These are phyloP conservation scores for Echium plantagineum DNA, from an alignment of 257 asterid species.

Conservation along the genomic window DNA sequence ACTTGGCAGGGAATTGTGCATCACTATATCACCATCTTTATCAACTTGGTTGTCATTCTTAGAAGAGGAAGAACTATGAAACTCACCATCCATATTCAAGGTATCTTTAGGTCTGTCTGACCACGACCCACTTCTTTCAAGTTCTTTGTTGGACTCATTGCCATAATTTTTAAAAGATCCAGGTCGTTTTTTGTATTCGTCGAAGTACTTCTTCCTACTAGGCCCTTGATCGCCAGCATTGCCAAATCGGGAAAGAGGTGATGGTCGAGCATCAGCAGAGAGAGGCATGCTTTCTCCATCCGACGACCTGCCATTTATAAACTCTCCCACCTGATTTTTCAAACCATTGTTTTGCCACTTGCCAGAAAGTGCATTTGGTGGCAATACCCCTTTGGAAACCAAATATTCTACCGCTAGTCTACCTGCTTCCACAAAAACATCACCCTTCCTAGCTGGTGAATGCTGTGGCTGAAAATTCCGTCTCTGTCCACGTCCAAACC, in stretches of 20 bases:
- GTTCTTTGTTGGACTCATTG: slow-evolving; percentile 41
- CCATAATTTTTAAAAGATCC: slow-evolving; percentile 45
- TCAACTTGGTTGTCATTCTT: slow-evolving; percentile 28
- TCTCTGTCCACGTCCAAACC: slow-evolving; percentile 57
- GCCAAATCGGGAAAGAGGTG: slow-evolving; percentile 61
- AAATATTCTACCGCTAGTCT: slow-evolving; percentile 79
- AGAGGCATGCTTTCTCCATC: slow-evolving; percentile 28
- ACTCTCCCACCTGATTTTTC: slow-evolving; percentile 32
- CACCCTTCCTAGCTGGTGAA: slow-evolving; percentile 38
- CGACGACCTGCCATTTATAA: slow-evolving; percentile 30
- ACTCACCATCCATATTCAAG: slow-evolving; percentile 23
- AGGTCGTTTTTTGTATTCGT: slow-evolving; percentile 53
- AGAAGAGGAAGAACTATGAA: slow-evolving; percentile 29
- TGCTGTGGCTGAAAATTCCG: slow-evolving; percentile 44
- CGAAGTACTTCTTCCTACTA: slow-evolving; percentile 43
- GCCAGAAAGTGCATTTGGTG: slow-evolving; percentile 60
- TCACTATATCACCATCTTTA: slow-evolving; percentile 28
- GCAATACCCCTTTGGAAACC: slow-evolving; percentile 67
- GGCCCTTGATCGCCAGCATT: slow-evolving; percentile 36
- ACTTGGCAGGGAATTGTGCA: slow-evolving; percentile 25
- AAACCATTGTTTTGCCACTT: slow-evolving; percentile 45
- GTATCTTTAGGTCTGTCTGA: slow-evolving; percentile 39
- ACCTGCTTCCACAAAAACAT: slow-evolving; percentile 83
- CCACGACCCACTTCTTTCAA: slow-evolving; percentile 46
- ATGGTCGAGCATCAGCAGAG: slow-evolving; percentile 33